Evolutionary conservation across 768 basidiomycete genomes (phyloP).

Genomic region (Mycena rebaudengoi): DNA sequence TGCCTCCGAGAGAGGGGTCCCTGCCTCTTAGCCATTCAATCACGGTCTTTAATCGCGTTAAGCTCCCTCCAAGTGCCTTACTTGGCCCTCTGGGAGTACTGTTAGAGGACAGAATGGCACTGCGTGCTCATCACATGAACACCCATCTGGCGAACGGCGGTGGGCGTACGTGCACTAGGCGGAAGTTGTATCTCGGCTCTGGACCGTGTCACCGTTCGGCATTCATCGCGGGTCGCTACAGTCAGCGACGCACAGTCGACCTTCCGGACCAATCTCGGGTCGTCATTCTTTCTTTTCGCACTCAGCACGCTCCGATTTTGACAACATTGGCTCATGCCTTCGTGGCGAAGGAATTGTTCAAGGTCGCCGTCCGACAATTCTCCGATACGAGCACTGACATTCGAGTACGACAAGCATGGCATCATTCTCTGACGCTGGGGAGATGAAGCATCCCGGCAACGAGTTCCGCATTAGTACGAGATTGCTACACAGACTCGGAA

Average conservation of each 20-base stretch:
- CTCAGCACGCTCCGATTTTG: slow-evolving; percentile 4
- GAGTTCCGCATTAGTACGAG: too few species aligned
- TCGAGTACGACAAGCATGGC: neutral
- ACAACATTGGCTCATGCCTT: neutral
- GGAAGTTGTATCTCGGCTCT: neutral
- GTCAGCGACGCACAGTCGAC: slow-evolving; percentile 2
- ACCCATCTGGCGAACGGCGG: slow-evolving; percentile 4
- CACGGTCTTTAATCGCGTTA: slow-evolving; percentile 1
- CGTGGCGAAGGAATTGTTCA: neutral
- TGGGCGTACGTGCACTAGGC: neutral
- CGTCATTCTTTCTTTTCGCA: neutral
- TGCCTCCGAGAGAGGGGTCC: neutral
- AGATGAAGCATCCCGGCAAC: too few species aligned
- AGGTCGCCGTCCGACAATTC: neutral
- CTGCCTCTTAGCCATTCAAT: slow-evolving; percentile 2
- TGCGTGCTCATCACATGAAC: neutral
- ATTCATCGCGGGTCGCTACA: slow-evolving; percentile 10
- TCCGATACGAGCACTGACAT: neutral
- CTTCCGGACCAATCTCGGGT: neutral
- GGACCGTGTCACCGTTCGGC: neutral
- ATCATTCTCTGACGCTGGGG: too few species aligned
- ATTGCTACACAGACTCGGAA: too few species aligned
- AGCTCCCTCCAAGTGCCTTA: neutral
- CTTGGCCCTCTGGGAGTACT: neutral
- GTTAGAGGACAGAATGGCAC: neutral